Conservation (phyloP, 108 stramenopile species). For the Stephanodiscus minutulus region DNA sequence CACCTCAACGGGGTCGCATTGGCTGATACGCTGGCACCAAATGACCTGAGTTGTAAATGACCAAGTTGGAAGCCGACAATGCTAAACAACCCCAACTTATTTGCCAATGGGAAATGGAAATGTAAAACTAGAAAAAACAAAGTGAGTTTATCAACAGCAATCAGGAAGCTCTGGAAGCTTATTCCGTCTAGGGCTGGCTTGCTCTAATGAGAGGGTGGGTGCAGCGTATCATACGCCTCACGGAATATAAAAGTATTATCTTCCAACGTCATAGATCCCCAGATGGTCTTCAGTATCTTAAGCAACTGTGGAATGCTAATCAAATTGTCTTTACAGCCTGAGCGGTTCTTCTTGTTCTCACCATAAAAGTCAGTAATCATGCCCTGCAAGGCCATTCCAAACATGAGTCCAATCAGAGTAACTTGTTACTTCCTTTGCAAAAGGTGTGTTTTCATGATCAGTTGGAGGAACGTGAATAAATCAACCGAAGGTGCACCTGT, state of each 20-base stretch:
- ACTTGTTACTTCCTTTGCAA: constrained; percentile 21
- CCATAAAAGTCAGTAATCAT: constrained; percentile 32
- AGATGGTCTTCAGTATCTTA: constrained; percentile 32
- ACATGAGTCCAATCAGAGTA: constrained; percentile 55
- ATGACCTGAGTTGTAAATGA: too few relatives aligned
- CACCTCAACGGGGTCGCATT: too few relatives aligned
- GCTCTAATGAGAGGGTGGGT: constrained; percentile 30
- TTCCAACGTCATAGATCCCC: constrained; percentile 21
- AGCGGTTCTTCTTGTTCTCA: constrained; percentile 1
- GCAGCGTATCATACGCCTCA: constrained; percentile 25
- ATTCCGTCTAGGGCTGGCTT: constrained; percentile 35
- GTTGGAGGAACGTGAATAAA: constrained; percentile 22
- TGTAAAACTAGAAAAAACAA: constrained; percentile 29
- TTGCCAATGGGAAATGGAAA: not conserved
- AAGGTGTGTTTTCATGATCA: constrained; percentile 26
- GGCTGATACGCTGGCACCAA: too few relatives aligned
- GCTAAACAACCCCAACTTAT: too few relatives aligned
- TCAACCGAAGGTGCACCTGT: constrained; percentile 10
- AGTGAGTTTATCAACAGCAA: constrained; percentile 31
- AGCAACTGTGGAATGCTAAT: constrained; percentile 19
- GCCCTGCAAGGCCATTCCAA: constrained; percentile 40
- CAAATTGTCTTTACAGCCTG: not conserved
- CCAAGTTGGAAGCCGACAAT: too few relatives aligned
- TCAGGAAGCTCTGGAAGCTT: constrained; percentile 30
- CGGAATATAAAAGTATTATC: constrained; percentile 25